These are phyloP conservation scores for Colletotrichum navitas DNA, from an alignment of 2,329 filamentous ascomycete genomes.

Conservation along the genomic window DNA sequence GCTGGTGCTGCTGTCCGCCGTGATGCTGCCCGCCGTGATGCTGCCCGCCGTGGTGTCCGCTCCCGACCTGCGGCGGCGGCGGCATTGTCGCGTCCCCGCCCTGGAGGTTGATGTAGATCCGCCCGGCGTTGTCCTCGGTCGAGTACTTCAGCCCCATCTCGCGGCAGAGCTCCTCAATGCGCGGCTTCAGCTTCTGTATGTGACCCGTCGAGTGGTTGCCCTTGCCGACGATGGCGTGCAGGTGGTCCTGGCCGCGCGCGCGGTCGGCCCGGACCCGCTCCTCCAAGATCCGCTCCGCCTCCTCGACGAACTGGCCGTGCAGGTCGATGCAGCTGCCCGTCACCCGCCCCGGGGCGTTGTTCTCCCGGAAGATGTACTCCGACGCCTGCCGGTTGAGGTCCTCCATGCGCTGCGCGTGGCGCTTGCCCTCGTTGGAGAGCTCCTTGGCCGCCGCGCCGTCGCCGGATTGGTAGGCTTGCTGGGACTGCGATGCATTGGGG, in stretches of 20 bases:
- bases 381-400: slow-evolving; percentile 91
- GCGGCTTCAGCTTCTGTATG: slow-evolving; percentile 95
- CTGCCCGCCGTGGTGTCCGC: slow-evolving; percentile 56
- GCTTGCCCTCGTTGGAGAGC: slow-evolving; percentile 86
- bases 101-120: slow-evolving; percentile 89
- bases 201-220: slow-evolving; percentile 87
- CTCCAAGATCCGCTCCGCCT: slow-evolving; percentile 92
- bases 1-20: slow-evolving; percentile 54
- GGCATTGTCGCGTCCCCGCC: slow-evolving; percentile 73
- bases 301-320: slow-evolving; percentile 94
- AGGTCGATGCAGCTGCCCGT: slow-evolving; percentile 89
- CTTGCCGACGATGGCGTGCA: slow-evolving; percentile 97
- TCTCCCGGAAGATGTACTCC: slow-evolving; percentile 95
- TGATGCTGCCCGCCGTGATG: slow-evolving; percentile 59
- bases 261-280: slow-evolving; percentile 85
- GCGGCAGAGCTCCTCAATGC: slow-evolving; percentile 87
- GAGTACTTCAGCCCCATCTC: slow-evolving; percentile 85
- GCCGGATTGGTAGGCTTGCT: slow-evolving; percentile 84
- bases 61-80: slow-evolving; percentile 54
- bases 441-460: slow-evolving; percentile 88
- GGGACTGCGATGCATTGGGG: slow-evolving; percentile 61
- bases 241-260: slow-evolving; percentile 79
- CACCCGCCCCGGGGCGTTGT: slow-evolving; percentile 84
- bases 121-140: slow-evolving; percentile 89
- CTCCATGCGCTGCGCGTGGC: slow-evolving; percentile 86